Evolutionary conservation across 139 green algal species (phyloP).

Genomic region (Mesotaenium endlicherianum): DNA sequence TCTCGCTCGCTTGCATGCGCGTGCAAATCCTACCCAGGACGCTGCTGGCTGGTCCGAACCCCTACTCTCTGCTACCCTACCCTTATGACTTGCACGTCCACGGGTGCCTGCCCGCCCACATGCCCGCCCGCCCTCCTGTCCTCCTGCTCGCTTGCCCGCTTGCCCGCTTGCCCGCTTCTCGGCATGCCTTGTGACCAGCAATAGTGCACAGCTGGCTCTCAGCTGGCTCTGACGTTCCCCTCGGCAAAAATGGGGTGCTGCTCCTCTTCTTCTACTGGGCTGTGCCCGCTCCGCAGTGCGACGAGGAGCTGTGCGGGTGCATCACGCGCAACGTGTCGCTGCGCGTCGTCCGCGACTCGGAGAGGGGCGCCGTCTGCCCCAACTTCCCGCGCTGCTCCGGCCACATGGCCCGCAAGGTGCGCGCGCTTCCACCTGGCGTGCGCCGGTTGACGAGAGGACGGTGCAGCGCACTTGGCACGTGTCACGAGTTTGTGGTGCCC

Average conservation of each 20-base stretch:
- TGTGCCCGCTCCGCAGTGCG: constrained; percentile 15
- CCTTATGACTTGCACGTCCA: neutral
- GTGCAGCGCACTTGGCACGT: neutral
- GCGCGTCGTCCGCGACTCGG: constrained; percentile 20
- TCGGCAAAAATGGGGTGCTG: no score
- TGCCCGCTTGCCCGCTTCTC: no score
- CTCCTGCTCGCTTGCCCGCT: no score
- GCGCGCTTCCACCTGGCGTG: neutral
- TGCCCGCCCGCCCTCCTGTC: neutral
- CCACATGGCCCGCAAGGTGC: constrained; percentile 20
- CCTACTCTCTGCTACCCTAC: neutral
- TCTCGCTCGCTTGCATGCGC: neutral
- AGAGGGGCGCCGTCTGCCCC: constrained; percentile 15
- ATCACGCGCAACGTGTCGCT: constrained; percentile 27
- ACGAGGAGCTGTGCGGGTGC: constrained; percentile 44
- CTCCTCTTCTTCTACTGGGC: no score
- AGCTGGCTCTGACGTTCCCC: no score
- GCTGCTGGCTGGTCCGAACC: no score
- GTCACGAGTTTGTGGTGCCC: neutral
- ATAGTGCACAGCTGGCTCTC: neutral
- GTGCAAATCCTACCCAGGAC: no score
- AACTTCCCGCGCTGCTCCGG: constrained; percentile 45
- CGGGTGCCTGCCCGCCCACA: no score
- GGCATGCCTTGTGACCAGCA: no score
- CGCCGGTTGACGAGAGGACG: neutral